A percentile compares a stretch with the other conserved stretches of the same genome.
Conservation (phyloP, 768 basidiomycete genomes). For the Suillus clintonianus region DNA sequence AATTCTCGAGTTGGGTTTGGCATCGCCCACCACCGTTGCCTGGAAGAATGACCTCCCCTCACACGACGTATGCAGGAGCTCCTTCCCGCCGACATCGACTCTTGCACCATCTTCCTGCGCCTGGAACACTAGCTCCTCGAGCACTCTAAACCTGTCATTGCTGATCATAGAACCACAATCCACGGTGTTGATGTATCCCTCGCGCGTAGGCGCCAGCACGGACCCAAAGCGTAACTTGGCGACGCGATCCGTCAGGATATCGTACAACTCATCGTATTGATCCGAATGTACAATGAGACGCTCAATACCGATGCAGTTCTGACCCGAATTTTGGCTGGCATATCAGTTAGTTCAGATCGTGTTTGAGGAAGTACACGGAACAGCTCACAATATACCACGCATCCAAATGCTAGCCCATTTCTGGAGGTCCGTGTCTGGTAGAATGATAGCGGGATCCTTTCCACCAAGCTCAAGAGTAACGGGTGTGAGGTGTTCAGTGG, state of each 20-base stretch:
- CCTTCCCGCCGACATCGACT: constrained; percentile 63
- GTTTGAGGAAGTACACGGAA: neutral
- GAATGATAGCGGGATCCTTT: constrained; percentile 90
- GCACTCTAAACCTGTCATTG: constrained; percentile 63
- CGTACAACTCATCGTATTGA: constrained; percentile 76
- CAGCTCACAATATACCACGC: constrained; percentile 86
- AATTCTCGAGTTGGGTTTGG: constrained; percentile 68
- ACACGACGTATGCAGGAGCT: constrained; percentile 65
- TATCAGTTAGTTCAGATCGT: neutral
- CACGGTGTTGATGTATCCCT: constrained; percentile 69
- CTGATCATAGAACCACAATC: constrained; percentile 92
- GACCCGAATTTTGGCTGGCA: constrained; percentile 84
- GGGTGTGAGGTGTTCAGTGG: constrained; percentile 85
- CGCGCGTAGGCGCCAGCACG: constrained; percentile 63
- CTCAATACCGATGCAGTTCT: constrained; percentile 98
- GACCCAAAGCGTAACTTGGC: constrained; percentile 75
- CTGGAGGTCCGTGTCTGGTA: constrained; percentile 81
- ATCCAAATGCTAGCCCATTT: constrained; percentile 83
- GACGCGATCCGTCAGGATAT: constrained; percentile 63
- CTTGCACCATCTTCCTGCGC: constrained; percentile 71
- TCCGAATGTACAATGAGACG: constrained; percentile 81
- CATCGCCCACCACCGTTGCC: constrained; percentile 86
- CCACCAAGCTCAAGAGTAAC: constrained; percentile 94
- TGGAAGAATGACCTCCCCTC: constrained; percentile 80
- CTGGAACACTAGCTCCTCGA: constrained; percentile 68